phyloP scores from a whole-genome alignment of 2,329 filamentous ascomycete species.

The Fusarium incarnatum region DNA sequence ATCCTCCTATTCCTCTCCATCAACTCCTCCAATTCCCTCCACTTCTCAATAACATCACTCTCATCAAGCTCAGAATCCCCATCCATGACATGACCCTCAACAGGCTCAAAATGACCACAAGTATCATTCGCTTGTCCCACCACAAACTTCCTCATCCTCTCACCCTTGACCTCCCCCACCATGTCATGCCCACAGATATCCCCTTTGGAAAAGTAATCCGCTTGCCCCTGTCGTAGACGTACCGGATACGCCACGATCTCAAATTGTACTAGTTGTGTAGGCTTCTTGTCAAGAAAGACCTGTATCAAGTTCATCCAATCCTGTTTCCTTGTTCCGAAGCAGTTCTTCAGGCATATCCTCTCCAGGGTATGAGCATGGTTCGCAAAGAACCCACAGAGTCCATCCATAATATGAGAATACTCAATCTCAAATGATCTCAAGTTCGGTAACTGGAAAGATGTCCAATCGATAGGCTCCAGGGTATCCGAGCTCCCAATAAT shows the following conservation, averaged over 20 bases:
- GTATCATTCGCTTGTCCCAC: constrained; percentile 1
- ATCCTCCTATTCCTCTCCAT: neutral
- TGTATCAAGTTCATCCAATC: neutral
- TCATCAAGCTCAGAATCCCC: neutral
- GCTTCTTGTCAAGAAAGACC: neutral
- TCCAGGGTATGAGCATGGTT: neutral
- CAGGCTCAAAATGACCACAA: neutral
- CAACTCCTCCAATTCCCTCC: neutral
- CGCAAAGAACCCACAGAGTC: neutral
- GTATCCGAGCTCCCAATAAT: neutral
- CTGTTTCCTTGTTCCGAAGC: neutral
- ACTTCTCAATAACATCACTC: neutral
- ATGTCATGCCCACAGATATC: neutral
- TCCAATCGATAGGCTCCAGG: constrained; percentile 13
- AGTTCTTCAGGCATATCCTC: neutral
- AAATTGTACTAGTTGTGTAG: neutral
- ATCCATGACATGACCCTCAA: neutral
- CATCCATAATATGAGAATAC: neutral
- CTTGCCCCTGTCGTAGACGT: neutral
- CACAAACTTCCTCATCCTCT: constrained; percentile 4
- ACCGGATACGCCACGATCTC: neutral
- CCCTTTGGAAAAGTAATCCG: neutral
- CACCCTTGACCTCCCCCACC: neutral
- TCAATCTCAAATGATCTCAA: constrained; percentile 2
- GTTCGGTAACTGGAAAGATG: neutral